Evolutionary conservation across 23 red algal species (phyloP).

Genomic region (Gracilaria vermiculophylla): DNA sequence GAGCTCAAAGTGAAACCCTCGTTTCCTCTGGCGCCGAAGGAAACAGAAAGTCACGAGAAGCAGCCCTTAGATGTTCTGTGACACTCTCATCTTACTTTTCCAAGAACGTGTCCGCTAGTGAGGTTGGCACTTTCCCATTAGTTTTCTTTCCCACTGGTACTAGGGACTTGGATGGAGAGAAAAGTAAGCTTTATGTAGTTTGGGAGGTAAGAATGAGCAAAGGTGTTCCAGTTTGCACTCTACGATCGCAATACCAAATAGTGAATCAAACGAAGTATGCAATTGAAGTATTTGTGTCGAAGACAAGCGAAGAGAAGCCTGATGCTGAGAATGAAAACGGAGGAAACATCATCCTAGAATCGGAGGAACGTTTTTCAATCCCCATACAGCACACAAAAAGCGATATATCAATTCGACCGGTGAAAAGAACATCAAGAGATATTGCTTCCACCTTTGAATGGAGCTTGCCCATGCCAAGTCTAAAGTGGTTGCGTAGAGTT

Average conservation of each 20-base stretch:
- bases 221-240: conserved; percentile 72
- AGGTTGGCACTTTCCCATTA: conserved; percentile 41
- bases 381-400: conserved; percentile 31
- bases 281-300: conserved; percentile 29
- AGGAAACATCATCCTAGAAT: background rate
- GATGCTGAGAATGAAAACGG: background rate
- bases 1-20: conserved; percentile 63
- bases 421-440: background rate
- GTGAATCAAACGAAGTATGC: conserved; percentile 69
- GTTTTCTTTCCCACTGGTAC: conserved; percentile 32
- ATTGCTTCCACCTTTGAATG: background rate
- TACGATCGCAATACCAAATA: conserved; percentile 63
- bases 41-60: conserved; percentile 18
- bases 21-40: conserved; percentile 14
- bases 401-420: conserved; percentile 24
- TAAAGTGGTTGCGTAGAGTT: conserved; percentile 22
- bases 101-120: conserved; percentile 38
- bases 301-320: background rate
- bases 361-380: conserved; percentile 17
- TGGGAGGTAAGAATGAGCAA: conserved; percentile 91
- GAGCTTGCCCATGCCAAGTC: conserved; percentile 6
- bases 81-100: conserved; percentile 33
- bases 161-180: background rate
- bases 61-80: conserved; percentile 46
- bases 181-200: conserved; percentile 24